Percentiles rank a stretch among this genome's conserved stretches.
These are phyloP conservation scores for Tetrahymena thermophila DNA, from an alignment of 73 alveolate genomes.

Conservation along the genomic window DNA sequence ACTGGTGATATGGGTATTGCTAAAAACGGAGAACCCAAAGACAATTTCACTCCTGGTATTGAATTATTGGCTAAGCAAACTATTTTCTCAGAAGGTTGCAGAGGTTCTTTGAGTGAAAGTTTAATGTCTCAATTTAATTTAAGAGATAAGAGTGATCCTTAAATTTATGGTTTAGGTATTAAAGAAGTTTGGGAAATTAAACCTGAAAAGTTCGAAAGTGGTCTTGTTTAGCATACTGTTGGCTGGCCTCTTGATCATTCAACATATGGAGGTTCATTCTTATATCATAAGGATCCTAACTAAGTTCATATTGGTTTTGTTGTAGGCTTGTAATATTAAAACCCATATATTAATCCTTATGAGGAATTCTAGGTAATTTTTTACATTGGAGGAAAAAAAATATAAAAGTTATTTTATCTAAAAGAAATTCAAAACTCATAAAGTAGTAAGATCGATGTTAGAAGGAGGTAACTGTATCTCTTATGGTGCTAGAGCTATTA, in stretches of 20 bases:
- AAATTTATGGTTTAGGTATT: conserved; percentile 84
- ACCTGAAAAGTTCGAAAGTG: conserved; percentile 55
- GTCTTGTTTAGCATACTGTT: conserved; percentile 85
- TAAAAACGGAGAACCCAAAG: conserved; percentile 66
- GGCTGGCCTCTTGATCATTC: conserved; percentile 85
- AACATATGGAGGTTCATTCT: conserved; percentile 89
- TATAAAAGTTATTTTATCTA: not conserved
- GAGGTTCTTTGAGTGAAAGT: conserved; percentile 84
- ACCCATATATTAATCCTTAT: conserved; percentile 86
- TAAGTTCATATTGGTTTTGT: conserved; percentile 75
- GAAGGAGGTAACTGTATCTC: conserved; percentile 83
- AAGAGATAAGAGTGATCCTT: conserved; percentile 48
- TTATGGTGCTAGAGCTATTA: conserved; percentile 91
- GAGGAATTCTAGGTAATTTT: conserved; percentile 43
- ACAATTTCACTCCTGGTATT: conserved; percentile 51
- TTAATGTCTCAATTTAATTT: conserved; percentile 52
- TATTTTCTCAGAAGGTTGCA: conserved; percentile 88
- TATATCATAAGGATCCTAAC: conserved; percentile 65
- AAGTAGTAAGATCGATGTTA: conserved; percentile 43
- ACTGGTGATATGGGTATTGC: conserved; percentile 85
- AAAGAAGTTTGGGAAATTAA: conserved; percentile 86
- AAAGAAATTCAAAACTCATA: conserved; percentile 74
- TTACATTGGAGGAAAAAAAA: not conserved
- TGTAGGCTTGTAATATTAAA: conserved; percentile 86
- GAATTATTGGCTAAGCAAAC: conserved; percentile 79